Evolutionary conservation across 208 protist genomes (phyloP), one percentile per base, ranked within the genome.

Genomic region (Crithidia fasciculata): DNA sequence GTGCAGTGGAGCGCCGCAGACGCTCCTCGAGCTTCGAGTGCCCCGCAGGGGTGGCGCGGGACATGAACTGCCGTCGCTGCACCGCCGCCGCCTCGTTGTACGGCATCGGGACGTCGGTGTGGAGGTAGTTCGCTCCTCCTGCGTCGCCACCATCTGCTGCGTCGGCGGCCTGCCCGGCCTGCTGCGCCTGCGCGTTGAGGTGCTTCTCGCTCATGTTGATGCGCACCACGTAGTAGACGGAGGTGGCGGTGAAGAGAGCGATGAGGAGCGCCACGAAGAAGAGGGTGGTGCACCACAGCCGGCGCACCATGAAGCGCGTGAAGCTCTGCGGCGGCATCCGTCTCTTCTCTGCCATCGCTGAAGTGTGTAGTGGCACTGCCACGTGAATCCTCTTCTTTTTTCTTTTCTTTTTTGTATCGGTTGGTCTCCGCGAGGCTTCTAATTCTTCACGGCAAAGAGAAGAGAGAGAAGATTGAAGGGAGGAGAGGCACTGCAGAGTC

Each of bases 141-240:
- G 36, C 12, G 5, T 37, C 39, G 3, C 10, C 44, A 44, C n/a
- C 39, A 19, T 8, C 16, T 37, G 9, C 40, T 36, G 52, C 60
- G 2, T 13, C 50, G 44, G 37, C 18, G 5, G 15, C 44, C n/a
- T 52, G 44, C n/a, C 5, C 45, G 7, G 60, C 41, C 3, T 39
- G 52, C 10, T 40, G 19, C 5, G 49, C 40, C 3, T 40, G 64
- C 43, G 65, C 53, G 39, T 39, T 59, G 3, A 61, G 40, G 7
- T 61, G 62, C 41, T 41, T 39, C 45, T 80, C 60, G 39, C 59
- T 54, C 19, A 65, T 47, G 68, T 56, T 70, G 54, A 80, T 71
- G 68, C 62, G 74, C 53, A 80, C 61, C 12, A 64, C 68, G 55
- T 80, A 80, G 62, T 80, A 80, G 2, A 70, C n/a, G 8, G 67